Percentiles rank a stretch among this genome's conserved stretches.
Evolutionary conservation across 176 grass and related monocot species (phyloP).

Genomic region (Echinochloa phyllopogon): DNA sequence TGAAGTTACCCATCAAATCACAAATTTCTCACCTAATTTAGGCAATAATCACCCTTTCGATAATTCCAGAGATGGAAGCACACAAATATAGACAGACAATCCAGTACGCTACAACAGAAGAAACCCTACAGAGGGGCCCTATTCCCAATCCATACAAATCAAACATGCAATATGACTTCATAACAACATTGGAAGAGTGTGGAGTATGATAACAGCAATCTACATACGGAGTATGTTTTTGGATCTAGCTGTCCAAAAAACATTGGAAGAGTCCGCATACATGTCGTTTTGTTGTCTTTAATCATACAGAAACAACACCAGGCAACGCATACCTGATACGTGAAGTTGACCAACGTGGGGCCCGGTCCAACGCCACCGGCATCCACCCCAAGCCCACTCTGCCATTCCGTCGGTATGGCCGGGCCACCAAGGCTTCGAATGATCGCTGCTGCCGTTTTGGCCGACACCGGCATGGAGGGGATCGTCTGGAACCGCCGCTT

Average conservation of each 20-base stretch:
- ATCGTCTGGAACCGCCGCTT: constrained; percentile 68
- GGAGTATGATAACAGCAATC: not conserved
- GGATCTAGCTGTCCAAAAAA: constrained; percentile 11
- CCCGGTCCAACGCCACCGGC: constrained; percentile 63
- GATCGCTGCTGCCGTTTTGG: constrained; percentile 56
- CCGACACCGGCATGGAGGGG: constrained; percentile 87
- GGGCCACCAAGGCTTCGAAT: constrained; percentile 65
- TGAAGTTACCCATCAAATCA: not conserved
- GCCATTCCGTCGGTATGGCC: constrained; percentile 57
- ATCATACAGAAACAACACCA: constrained; percentile 18
- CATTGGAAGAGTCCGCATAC: not conserved
- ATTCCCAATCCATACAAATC: not conserved
- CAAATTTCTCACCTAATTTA: not conserved
- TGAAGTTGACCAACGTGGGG: constrained; percentile 80
- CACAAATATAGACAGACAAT: constrained; percentile 15
- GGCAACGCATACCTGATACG: constrained; percentile 58
- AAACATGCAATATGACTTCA: not conserved
- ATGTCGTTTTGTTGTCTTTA: constrained; percentile 21
- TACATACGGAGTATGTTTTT: constrained; percentile 9
- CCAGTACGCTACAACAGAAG: not conserved
- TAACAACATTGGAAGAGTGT: not conserved
- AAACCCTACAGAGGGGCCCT: not conserved
- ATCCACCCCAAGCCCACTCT: not conserved
- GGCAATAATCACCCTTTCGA: not conserved
- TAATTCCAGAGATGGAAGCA: not conserved